Evolutionary conservation across 495 filamentous ascomycete species (phyloP).

Genomic region (Xylaria flabelliformis): DNA sequence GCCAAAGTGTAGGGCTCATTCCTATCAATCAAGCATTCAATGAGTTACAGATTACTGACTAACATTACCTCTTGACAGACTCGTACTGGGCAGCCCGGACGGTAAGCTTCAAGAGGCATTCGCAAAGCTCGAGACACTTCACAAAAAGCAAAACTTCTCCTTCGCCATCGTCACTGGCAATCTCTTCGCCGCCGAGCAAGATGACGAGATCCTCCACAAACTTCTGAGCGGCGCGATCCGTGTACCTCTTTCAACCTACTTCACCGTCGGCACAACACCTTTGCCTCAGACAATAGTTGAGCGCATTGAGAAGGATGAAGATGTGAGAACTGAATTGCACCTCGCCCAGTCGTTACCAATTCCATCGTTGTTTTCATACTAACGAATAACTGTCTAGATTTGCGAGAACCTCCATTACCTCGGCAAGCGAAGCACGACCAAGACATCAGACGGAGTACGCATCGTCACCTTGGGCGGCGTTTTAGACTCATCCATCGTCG

Average conservation of each 20-base stretch:
- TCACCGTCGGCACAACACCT: conserved; percentile 71
- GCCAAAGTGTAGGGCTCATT: conserved; percentile 70
- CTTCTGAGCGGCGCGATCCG: conserved; percentile 73
- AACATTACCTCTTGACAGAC: conserved; percentile 52
- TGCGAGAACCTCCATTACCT: conserved; percentile 88
- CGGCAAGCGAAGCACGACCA: conserved; percentile 81
- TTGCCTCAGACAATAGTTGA: conserved; percentile 73
- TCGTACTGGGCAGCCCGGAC: conserved; percentile 80
- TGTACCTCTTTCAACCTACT: conserved; percentile 85
- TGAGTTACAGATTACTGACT: conserved; percentile 40
- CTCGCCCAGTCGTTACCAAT: background rate
- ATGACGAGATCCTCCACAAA: conserved; percentile 63
- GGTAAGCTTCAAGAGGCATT: conserved; percentile 77
- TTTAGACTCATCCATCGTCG: conserved; percentile 59
- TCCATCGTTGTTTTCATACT: conserved; percentile 8
- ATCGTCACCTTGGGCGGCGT: conserved; percentile 82
- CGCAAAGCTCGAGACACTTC: conserved; percentile 75
- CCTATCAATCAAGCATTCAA: background rate
- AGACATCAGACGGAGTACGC: conserved; percentile 86
- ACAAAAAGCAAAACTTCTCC: conserved; percentile 83
- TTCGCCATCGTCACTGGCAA: conserved; percentile 85
- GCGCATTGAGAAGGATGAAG: conserved; percentile 72
- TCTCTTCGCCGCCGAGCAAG: conserved; percentile 68
- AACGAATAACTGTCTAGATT: conserved; percentile 52
- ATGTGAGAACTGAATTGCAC: conserved; percentile 49